These are phyloP conservation scores for Calonectria hongkongensis DNA, from an alignment of 2,329 filamentous ascomycete species.

Conservation along the genomic window DNA sequence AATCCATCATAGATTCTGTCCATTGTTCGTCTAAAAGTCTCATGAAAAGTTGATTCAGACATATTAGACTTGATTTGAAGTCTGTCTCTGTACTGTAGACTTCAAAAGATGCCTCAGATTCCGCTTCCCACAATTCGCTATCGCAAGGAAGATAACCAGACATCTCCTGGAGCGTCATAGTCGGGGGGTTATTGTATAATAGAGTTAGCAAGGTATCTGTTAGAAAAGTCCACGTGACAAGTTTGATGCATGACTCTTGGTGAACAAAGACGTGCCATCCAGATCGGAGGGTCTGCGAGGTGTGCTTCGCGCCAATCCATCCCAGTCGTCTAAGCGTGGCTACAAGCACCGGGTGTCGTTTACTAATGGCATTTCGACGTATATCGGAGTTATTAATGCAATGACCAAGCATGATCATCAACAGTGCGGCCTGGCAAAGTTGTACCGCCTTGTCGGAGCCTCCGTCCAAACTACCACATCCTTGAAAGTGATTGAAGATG, in stretches of 20 bases:
- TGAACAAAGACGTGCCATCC: slow-evolving; percentile 40
- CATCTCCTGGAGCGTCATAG: slow-evolving; percentile 37
- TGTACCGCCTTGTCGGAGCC: not conserved
- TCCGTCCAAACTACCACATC: not conserved
- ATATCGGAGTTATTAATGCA: slow-evolving; percentile 31
- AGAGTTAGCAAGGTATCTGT: slow-evolving; percentile 36
- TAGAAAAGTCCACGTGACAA: slow-evolving; percentile 42
- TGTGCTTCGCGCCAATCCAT: slow-evolving; percentile 23
- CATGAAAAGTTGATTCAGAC: slow-evolving; percentile 5
- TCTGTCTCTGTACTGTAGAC: not conserved
- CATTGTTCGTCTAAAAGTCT: slow-evolving; percentile 38
- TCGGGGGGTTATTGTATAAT: slow-evolving; percentile 41
- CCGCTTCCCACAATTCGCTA: slow-evolving; percentile 40
- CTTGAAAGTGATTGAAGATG: slow-evolving; percentile 38
- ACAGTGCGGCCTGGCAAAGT: slow-evolving; percentile 40
- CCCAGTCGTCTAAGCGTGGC: slow-evolving; percentile 29
- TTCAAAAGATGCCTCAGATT: slow-evolving; percentile 26
- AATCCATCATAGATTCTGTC: not conserved
- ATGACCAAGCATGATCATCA: slow-evolving; percentile 37
- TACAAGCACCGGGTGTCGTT: slow-evolving; percentile 35
- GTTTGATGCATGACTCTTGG: slow-evolving; percentile 44
- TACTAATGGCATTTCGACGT: slow-evolving; percentile 33
- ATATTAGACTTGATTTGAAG: not conserved
- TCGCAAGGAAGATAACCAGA: slow-evolving; percentile 40
- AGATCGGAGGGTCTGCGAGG: not conserved